Evolutionary conservation across 345 rosid species (phyloP).

Genomic region (Excoecaria cochinchinensis): DNA sequence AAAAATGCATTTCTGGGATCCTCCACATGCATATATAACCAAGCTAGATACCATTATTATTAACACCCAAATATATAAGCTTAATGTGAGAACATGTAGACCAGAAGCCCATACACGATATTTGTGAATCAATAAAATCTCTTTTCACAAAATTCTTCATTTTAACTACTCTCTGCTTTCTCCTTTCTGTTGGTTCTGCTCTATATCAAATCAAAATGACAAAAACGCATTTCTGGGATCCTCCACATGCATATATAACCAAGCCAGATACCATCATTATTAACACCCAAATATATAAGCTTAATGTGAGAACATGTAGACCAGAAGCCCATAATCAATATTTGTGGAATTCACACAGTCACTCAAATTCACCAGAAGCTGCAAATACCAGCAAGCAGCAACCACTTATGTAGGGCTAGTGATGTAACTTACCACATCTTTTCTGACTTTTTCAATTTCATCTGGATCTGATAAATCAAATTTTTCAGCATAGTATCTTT

Average conservation of each 20-base stretch:
- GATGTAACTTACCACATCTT: conserved; percentile 65
- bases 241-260: neutral
- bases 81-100: too few species aligned
- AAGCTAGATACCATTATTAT: too few species aligned
- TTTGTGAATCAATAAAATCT: too few species aligned
- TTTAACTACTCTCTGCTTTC: too few species aligned
- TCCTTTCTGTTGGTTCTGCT: too few species aligned
- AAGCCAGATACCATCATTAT: neutral
- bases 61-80: too few species aligned
- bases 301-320: neutral
- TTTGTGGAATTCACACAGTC: neutral
- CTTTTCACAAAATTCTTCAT: too few species aligned
- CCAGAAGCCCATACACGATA: too few species aligned
- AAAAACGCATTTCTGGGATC: neutral
- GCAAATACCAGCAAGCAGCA: neutral
- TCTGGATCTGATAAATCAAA: conserved; percentile 56
- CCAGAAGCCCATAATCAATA: neutral
- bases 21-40: too few species aligned
- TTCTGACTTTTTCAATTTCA: conserved; percentile 61
- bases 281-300: neutral
- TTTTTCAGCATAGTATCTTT: conserved; percentile 89
- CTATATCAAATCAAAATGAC: neutral
- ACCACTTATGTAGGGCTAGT: neutral
- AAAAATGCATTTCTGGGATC: too few species aligned
- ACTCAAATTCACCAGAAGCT: neutral